Evolutionary conservation across 2,329 filamentous ascomycete species (phyloP), one percentile per base, ranked within the genome.

Genomic region (Arthroderma uncinatum): DNA sequence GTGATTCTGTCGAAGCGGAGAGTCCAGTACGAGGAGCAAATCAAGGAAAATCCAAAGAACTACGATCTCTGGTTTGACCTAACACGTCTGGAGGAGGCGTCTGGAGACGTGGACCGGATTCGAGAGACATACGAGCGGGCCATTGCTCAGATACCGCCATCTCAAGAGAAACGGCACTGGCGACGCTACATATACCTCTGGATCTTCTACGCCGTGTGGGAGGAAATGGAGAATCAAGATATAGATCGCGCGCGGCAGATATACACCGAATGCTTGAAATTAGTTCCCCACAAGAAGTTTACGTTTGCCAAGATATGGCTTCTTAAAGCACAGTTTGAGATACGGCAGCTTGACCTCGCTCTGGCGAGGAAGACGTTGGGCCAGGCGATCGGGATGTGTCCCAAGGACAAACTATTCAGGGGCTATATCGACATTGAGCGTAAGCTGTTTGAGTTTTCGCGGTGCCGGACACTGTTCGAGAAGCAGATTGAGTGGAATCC

Each of bases 41-140:
- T 97, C 63, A 92, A 90, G 66, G 87, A 94, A 68, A 97, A 95
- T 66, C 83, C 91, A 1, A 93, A 94, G 67, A 96, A 96, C 71
- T 98, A 98, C 76, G 93, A 98, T 67, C 82, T 85, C 10, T 98
- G 93, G 93, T 92, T 98, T 64, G 93, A 97, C 71, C 95, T 92
- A 70, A 90, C 91, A 25, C 82, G 88, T 6, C 76, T 98, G 5
- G 93, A 98, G 70, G 93, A 98, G 72, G 82, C 83, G 0, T 85
- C 88, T 0, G 87, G 88, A 7, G 87, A 96, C 67, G 74, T 82
- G 0, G 90, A 95, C 62, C 83, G 88, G 42, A 85, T 95, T 1
- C 83, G 93, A 34, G 93, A 98, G 63, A 84, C 95, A 12, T 98
- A 97, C 72, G 93, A 98, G 73, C 82, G 90, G 64, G 93, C 93